Conservation (phyloP, 495 filamentous ascomycete genomes). For the Tuber indicum region DNA sequence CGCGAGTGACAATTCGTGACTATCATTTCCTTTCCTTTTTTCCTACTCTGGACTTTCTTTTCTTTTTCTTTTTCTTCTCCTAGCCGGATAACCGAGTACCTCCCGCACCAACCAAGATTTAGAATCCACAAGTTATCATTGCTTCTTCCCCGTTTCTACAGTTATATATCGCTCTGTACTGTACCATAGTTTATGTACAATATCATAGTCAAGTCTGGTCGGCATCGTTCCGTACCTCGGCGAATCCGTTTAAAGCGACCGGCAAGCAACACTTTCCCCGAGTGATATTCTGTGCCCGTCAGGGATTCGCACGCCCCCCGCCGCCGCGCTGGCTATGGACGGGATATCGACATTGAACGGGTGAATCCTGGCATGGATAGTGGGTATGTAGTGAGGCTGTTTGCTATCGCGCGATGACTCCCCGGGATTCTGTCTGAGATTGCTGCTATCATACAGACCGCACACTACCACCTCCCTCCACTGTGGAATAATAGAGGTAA, state of each 20-base stretch:
- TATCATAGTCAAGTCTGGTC: background rate
- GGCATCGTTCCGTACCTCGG: no score
- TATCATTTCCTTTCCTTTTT: slow-evolving; percentile 15
- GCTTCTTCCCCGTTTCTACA: background rate
- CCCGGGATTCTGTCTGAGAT: background rate
- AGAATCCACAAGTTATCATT: background rate
- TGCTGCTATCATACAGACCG: background rate
- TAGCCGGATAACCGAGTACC: background rate
- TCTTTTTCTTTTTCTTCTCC: slow-evolving; percentile 3
- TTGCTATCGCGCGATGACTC: background rate
- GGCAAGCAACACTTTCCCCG: background rate
- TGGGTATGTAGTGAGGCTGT: background rate
- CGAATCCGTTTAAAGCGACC: no score
- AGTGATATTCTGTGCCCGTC: background rate
- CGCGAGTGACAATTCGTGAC: slow-evolving; percentile 10
- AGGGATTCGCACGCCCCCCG: background rate
- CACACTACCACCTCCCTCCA: background rate
- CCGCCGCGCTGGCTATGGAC: background rate
- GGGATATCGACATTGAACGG: background rate
- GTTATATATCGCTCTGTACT: background rate
- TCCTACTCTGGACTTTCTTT: background rate
- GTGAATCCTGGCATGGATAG: background rate
- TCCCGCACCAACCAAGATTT: background rate
- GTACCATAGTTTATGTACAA: background rate
- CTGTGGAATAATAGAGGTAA: background rate